Base-by-base conservation (phyloP, 345 rosid genomes). In the Trapa incisa region DNA sequence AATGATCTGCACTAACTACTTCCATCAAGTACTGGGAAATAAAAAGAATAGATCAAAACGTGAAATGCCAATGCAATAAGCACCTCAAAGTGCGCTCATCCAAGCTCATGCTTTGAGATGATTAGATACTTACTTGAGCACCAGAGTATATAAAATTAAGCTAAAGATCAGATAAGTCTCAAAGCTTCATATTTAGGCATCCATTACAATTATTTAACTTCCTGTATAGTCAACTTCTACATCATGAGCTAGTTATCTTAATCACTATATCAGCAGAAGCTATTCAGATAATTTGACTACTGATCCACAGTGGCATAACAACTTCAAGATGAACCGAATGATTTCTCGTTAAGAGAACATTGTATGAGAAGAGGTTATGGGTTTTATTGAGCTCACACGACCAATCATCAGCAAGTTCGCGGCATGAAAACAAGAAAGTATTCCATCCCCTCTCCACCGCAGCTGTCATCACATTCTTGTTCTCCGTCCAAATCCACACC, bases 401-500 rank as follows among this genome's bases (percentile, higher is more conserved):
- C 96, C 98, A 92, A 15, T 85, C 86, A 60, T 38, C n/a, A 3
- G 87, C 91, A 67, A 89, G 89, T 64, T 80, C 54, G 54, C 68
- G 79, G 73, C 70, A 75, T 41, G 78, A 64, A 81, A 86, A 89
- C 50, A 89, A 1, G 79, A 92, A 84, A n/a, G 91, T 89, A 76
- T 80, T 89, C 96, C 96, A 92, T 1, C 96, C 98, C 69, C 96
- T 82, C 78, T 89, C 96, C 6, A 92, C 96, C 10, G 96, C 87
- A 73, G 82, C 78, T 14, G 89, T 83, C 93, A 89, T 88, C 4
- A 88, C 93, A 39, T 83, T 80, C 79, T 87, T 86, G 74, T 72
- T 81, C 75, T 85, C 78, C 11, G 87, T 92, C 91, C 92, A 89
- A 64, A 89, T 74, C 96, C 96, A 92, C 37, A 89, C 89, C 73